Evolutionary conservation across 2,329 filamentous ascomycete species (phyloP).

Genomic region (Fusarium virguliforme): DNA sequence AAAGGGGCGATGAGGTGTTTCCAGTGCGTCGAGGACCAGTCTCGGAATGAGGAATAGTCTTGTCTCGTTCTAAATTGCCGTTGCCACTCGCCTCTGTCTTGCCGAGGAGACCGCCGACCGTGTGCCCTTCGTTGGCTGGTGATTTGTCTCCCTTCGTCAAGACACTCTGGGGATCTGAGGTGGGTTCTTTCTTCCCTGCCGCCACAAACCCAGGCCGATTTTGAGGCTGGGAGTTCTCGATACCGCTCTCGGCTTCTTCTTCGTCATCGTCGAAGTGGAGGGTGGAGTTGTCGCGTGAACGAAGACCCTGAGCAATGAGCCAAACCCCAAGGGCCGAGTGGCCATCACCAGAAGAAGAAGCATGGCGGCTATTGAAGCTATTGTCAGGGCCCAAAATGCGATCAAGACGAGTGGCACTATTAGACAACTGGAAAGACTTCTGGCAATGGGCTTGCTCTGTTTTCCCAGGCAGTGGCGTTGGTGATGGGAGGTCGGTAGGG

Average conservation of each 20-base stretch:
- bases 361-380: slow-evolving; percentile 52
- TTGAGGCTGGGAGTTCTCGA: not conserved
- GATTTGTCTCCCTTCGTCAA: not conserved
- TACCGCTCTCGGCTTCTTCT: slow-evolving; percentile 22
- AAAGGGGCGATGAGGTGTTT: slow-evolving; percentile 1
- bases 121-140: not conserved
- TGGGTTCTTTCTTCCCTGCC: not conserved
- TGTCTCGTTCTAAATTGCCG: not conserved
- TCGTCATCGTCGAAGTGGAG: slow-evolving; percentile 40
- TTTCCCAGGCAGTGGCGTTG: slow-evolving; percentile 21
- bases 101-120: not conserved
- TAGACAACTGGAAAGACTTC: slow-evolving; percentile 42
- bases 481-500: not conserved
- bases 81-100: not conserved
- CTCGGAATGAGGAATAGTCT: not conserved
- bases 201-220: not conserved
- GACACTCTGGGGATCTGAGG: not conserved
- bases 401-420: slow-evolving; percentile 38
- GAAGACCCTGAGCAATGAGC: slow-evolving; percentile 57
- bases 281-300: slow-evolving; percentile 50
- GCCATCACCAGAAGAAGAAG: slow-evolving; percentile 54
- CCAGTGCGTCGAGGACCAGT: not conserved
- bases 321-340: slow-evolving; percentile 57
- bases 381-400: slow-evolving; percentile 46
- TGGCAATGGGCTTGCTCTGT: slow-evolving; percentile 28